These are phyloP conservation scores for Cladosporium austrohemisphaericum DNA, from an alignment of 2,329 filamentous ascomycete species.

Conservation along the genomic window DNA sequence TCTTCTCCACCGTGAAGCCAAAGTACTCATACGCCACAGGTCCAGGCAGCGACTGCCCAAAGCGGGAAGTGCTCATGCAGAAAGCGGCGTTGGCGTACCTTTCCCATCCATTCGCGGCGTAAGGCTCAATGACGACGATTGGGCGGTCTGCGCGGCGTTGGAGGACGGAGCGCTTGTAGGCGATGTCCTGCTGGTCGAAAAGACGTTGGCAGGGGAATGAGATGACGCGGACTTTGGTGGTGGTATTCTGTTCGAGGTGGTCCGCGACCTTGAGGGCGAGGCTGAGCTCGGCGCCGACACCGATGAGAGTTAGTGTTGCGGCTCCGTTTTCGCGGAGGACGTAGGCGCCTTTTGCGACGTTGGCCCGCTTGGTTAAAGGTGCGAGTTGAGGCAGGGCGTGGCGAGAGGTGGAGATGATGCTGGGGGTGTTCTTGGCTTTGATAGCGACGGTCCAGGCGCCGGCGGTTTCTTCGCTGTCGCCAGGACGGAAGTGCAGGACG, in stretches of 20 bases:
- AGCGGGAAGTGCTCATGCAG: conserved; percentile 46
- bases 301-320: conserved; percentile 46
- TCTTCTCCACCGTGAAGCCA: conserved; percentile 48
- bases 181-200: conserved; percentile 46
- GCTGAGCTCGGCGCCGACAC: conserved; percentile 48
- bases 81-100: conserved; percentile 56
- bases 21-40: conserved; percentile 55
- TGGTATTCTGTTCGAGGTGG: conserved; percentile 35
- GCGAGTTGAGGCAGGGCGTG: conserved; percentile 39
- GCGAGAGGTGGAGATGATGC: conserved; percentile 44
- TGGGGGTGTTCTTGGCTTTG: conserved; percentile 36
- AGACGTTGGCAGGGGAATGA: conserved; percentile 50
- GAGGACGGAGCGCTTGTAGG: conserved; percentile 48
- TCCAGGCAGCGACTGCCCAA: conserved; percentile 55
- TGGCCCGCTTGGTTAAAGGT: conserved; percentile 35
- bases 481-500: conserved; percentile 37
- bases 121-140: conserved; percentile 54
- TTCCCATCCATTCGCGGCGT: conserved; percentile 57
- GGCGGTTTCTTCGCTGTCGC: conserved; percentile 36
- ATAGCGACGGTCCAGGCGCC: conserved; percentile 43
- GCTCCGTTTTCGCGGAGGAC: conserved; percentile 37
- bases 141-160: conserved; percentile 17
- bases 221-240: conserved; percentile 44
- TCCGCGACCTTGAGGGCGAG: conserved; percentile 45
- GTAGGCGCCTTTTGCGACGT: conserved; percentile 41